Conservation (phyloP, 2,329 filamentous ascomycete species). For the Clarireedia homoeocarpa region DNA sequence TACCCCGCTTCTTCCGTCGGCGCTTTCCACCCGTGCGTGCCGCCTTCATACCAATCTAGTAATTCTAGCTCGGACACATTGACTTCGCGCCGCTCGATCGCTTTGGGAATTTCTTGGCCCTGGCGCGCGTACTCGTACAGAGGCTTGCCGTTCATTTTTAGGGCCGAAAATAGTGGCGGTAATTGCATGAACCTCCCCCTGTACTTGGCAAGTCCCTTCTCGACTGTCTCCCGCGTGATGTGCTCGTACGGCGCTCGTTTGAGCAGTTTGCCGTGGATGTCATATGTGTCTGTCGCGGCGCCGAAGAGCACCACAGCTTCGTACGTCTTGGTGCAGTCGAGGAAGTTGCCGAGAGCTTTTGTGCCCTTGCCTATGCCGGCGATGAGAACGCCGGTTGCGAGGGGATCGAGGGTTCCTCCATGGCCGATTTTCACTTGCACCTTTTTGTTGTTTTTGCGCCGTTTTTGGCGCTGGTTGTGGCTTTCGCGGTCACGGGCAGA, state of each 20-base stretch:
- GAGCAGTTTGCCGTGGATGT: conserved; percentile 76
- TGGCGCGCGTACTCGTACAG: conserved; percentile 94
- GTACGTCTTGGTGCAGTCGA: conserved; percentile 88
- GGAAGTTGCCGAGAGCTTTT: conserved; percentile 70
- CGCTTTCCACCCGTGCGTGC: conserved; percentile 70
- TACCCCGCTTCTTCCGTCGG: conserved; percentile 70
- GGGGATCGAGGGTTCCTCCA: conserved; percentile 88
- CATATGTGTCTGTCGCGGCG: conserved; percentile 87
- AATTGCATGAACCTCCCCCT: conserved; percentile 80
- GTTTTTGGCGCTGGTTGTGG: conserved; percentile 46
- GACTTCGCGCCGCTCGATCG: conserved; percentile 75
- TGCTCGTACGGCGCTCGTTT: conserved; percentile 68
- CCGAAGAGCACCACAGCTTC: conserved; percentile 87
- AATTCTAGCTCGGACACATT: conserved; percentile 72
- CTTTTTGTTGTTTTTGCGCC: conserved; percentile 45
- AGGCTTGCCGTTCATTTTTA: conserved; percentile 89
- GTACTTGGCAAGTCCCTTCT: conserved; percentile 68
- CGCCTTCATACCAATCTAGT: conserved; percentile 77
- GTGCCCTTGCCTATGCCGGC: conserved; percentile 82
- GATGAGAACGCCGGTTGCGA: conserved; percentile 89
- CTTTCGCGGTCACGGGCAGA: conserved; percentile 47
- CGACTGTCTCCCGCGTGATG: conserved; percentile 70
- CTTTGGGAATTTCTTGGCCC: conserved; percentile 75
- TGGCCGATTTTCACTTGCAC: conserved; percentile 89
- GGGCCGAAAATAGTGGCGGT: conserved; percentile 85